Evolutionary conservation across 176 grass and related monocot genomes (phyloP).

Genomic region (Oryza brachyantha): DNA sequence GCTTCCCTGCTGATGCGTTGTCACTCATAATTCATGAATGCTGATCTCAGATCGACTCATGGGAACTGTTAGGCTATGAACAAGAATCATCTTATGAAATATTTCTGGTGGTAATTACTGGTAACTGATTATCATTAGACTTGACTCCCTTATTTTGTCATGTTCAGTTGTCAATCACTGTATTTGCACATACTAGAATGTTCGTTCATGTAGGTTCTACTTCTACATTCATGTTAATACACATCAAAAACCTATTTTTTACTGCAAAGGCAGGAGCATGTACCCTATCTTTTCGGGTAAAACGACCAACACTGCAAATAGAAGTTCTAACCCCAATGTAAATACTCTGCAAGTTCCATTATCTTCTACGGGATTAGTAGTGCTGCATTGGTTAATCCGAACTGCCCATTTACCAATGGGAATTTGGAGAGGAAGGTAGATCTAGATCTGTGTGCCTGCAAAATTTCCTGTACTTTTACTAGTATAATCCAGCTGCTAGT

Average conservation of each 20-base stretch:
- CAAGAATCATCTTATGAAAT: background rate
- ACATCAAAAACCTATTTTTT: background rate
- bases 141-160: background rate
- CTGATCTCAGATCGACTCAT: constrained; percentile 1
- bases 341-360: constrained; percentile 55
- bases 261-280: constrained; percentile 35
- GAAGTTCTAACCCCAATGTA: constrained; percentile 59
- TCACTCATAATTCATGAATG: constrained; percentile 4
- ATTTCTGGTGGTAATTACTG: background rate
- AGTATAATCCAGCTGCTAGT: constrained; percentile 28
- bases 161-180: background rate
- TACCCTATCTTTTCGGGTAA: constrained; percentile 21
- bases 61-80: background rate
- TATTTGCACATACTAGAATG: background rate
- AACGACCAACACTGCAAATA: constrained; percentile 45
- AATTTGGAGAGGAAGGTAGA: constrained; percentile 61
- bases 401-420: constrained; percentile 54
- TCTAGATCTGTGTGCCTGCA: constrained; percentile 61
- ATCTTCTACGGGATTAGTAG: constrained; percentile 52
- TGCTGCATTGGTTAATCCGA: constrained; percentile 33
- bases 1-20: background rate
- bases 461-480: constrained; percentile 53
- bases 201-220: constrained; percentile 22
- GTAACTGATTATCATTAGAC: background rate
- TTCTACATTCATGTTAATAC: background rate